phyloP scores from a whole-genome alignment of 805 yeast species.

The Candida railenensis region DNA sequence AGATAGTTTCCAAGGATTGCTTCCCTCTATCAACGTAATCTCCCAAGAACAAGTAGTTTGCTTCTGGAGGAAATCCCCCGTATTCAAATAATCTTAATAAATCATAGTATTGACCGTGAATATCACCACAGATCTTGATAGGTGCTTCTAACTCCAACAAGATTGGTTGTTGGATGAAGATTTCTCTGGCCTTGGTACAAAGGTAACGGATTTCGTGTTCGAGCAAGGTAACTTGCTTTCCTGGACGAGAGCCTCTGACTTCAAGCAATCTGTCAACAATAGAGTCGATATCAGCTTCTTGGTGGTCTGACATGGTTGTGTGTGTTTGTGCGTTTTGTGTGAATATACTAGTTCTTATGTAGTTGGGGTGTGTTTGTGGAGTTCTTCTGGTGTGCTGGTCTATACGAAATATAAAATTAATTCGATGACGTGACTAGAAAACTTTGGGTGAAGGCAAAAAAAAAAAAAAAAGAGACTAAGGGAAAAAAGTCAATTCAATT shows the following conservation, averaged over 20 bases:
- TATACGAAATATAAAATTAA: background rate
- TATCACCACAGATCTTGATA: conserved; percentile 95
- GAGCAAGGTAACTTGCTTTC: conserved; percentile 89
- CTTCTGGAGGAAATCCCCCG: conserved; percentile 99
- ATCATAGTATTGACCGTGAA: conserved; percentile 98
- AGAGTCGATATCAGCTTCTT: conserved; percentile 93
- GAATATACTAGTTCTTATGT: background rate
- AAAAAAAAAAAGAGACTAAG: background rate
- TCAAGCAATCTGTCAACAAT: conserved; percentile 95
- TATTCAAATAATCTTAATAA: conserved; percentile 92
- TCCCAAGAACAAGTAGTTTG: conserved; percentile 91
- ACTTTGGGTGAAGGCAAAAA: background rate
- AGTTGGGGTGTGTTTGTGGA: background rate
- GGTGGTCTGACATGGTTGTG: conserved; percentile 33
- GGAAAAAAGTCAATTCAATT: background rate
- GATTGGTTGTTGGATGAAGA: conserved; percentile 96
- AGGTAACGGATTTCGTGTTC: conserved; percentile 93
- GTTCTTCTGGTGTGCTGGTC: background rate
- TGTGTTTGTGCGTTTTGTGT: conserved; percentile 6
- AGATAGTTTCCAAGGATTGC: conserved; percentile 94
- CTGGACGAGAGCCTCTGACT: conserved; percentile 98
- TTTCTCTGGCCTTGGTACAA: conserved; percentile 97
- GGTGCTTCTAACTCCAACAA: conserved; percentile 96
- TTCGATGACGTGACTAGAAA: background rate
- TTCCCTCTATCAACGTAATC: conserved; percentile 99